Base-by-base conservation (phyloP, 768 basidiomycete species). In the Rhodocollybia butyracea region DNA sequence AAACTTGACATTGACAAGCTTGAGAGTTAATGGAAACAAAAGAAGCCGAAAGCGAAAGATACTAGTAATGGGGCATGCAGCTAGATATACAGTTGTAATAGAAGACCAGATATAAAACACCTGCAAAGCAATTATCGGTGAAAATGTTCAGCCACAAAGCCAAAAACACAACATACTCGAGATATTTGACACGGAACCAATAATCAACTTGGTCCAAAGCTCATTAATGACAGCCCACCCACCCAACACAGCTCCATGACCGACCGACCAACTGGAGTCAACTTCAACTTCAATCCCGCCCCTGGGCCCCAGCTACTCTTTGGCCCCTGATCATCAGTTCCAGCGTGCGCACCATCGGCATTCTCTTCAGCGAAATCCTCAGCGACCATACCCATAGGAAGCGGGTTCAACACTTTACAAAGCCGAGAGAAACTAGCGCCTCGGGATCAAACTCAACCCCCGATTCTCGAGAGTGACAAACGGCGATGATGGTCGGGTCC, bases 381-480 rank as follows among this genome's bases (percentile, higher is more conserved):
- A 31, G 72, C 71, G 42, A 73, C 73, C 2, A 46, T 53, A 7
- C 58, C 55, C 12, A 61, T 55, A 26, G 60, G 58, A 29, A 50
- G 48, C 26, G 47, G 46, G 15, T 45, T 61, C 29, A 53, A 51
- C 39, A 52, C 42, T 39, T 30, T 70, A 61, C 86, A 85, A 58
- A 94, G 71, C 0, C 91, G 54, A 95, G 76, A 66, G 84, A 82
- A 60, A 83, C 78, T 52, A 94, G 76, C 0, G 90, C 92, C 46
- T 95, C 86, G 0, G 87, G 81, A n/a, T 85, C 68, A 58, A 95
- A 91, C 67, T 91, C 84, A 48, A 95, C 80, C 3, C 90, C 90
- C 1, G 73, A 68, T 29, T 85, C 80, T 21, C 85, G 80, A 24
- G 83, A 79, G 48, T 77, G 69, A 59, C 86, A 91, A 2, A 80